Evolutionary conservation across 2,329 filamentous ascomycete genomes (phyloP).

Genomic region (Pochonia chlamydosporia): DNA sequence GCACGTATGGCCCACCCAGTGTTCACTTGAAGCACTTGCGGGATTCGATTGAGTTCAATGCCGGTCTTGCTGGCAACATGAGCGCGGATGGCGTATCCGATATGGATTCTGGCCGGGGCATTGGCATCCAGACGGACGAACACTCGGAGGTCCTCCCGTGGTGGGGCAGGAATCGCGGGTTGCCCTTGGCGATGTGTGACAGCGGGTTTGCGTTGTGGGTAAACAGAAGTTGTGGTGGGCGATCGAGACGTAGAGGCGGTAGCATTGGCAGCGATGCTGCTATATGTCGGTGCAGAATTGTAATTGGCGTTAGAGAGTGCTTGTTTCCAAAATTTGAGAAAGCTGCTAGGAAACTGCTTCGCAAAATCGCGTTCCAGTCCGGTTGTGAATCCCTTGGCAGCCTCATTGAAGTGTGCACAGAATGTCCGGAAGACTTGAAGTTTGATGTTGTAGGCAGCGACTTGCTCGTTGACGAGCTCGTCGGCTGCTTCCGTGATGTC

Average conservation of each 20-base stretch:
- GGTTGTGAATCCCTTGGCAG: background rate
- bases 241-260: background rate
- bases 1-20: conserved; percentile 6
- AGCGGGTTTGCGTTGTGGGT: background rate
- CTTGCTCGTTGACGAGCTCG: background rate
- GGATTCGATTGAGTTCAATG: conserved; percentile 7
- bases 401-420: background rate
- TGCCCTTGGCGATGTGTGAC: conserved; percentile 9
- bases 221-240: background rate
- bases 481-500: background rate
- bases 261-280: background rate
- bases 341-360: background rate
- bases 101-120: conserved; percentile 5
- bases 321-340: background rate
- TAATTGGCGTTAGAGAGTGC: too few relatives aligned
- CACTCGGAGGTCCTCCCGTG: background rate
- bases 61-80: conserved; percentile 10
- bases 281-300: background rate
- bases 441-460: background rate
- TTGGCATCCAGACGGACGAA: background rate
- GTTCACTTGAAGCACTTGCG: conserved; percentile 8
- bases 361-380: background rate
- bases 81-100: conserved; percentile 8
- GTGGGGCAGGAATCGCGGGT: conserved; percentile 5
- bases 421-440: background rate